Evolutionary conservation across 2,329 filamentous ascomycete genomes (phyloP).

Genomic region (Diaporthe humulicola): DNA sequence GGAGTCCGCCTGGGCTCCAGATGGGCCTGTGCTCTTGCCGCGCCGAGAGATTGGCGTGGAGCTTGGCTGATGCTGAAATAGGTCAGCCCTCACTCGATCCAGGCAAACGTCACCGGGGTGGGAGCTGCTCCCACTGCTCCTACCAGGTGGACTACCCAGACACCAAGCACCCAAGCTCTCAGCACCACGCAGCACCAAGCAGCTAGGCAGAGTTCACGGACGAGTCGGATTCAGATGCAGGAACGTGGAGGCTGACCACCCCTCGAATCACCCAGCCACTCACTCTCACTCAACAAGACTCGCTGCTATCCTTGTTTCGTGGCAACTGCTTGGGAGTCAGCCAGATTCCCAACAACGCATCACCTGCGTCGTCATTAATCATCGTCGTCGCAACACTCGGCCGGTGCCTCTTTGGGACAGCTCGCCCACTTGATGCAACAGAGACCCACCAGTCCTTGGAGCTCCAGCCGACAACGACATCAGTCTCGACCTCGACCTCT

Average conservation of each 20-base stretch:
- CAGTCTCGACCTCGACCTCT: background rate
- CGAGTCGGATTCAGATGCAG: background rate
- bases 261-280: background rate
- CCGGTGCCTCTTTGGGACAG: conserved; percentile 15
- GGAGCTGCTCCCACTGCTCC: background rate
- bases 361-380: background rate
- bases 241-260: background rate
- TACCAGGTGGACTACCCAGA: too few relatives aligned
- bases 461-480: conserved; percentile 1
- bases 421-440: conserved; percentile 20
- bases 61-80: conserved; percentile 12
- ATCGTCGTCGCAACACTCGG: conserved; percentile 12
- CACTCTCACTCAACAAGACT: background rate
- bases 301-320: background rate
- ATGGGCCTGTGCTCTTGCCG: conserved; percentile 18
- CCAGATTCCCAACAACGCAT: background rate
- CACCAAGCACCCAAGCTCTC: background rate
- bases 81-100: background rate
- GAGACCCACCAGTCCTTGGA: conserved; percentile 13
- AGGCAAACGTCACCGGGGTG: conserved; percentile 3
- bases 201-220: background rate
- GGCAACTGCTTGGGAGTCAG: background rate
- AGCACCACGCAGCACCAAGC: background rate
- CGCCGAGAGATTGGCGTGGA: conserved; percentile 28
- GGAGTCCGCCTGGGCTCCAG: background rate